phyloP scores from a whole-genome alignment of 1,139 yeast species.

The Scheffersomyces segobiensis region DNA sequence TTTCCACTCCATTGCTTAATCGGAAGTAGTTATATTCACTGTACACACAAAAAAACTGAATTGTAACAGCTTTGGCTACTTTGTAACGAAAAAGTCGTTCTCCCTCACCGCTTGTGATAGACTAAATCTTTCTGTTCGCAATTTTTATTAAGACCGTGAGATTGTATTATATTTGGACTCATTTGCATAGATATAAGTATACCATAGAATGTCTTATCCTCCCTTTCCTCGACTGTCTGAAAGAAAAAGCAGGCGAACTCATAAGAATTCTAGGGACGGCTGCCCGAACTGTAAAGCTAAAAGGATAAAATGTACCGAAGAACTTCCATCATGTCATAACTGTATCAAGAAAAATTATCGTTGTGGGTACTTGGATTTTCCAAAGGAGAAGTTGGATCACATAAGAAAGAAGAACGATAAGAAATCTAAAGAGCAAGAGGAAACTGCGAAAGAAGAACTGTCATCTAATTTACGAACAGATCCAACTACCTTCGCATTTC shows the following conservation, averaged over 20 bases:
- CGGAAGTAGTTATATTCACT: neutral
- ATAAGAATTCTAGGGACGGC: slow-evolving; percentile 48
- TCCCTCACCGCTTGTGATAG: neutral
- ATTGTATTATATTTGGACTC: neutral
- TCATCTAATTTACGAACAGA: neutral
- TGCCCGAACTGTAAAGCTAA: slow-evolving; percentile 49
- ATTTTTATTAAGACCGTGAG: neutral
- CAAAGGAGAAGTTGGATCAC: slow-evolving; percentile 35
- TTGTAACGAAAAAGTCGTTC: neutral
- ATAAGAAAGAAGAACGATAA: slow-evolving; percentile 35
- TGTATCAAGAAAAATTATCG: slow-evolving; percentile 39
- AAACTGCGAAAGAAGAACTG: neutral
- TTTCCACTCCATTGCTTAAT: neutral
- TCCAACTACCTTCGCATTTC: neutral
- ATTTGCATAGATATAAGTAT: neutral
- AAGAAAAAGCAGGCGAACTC: slow-evolving; percentile 45
- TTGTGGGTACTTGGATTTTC: slow-evolving; percentile 47
- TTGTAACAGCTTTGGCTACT: neutral
- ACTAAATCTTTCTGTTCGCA: neutral
- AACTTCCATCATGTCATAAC: slow-evolving; percentile 42
- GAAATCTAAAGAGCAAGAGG: slow-evolving; percentile 8
- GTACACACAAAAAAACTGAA: neutral
- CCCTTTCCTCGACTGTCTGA: slow-evolving; percentile 13
- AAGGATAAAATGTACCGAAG: slow-evolving; percentile 47
- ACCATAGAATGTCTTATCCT: slow-evolving; percentile 4